Base-by-base conservation (phyloP, 352 stramenopile genomes). In the Globisporangium yorkense region DNA sequence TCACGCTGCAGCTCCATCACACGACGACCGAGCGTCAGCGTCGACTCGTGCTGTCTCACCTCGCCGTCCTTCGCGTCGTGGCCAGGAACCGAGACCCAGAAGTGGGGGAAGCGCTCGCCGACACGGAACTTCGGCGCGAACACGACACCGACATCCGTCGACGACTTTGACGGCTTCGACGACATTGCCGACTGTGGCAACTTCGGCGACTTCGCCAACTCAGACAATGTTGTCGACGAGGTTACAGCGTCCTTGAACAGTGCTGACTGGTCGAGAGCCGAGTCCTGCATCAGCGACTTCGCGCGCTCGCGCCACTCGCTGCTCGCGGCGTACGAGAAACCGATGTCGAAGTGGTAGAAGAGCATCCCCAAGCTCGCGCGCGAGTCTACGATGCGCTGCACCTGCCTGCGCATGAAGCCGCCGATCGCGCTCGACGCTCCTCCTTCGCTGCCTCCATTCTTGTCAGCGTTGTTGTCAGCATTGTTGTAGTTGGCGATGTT, bases 261-360 rank as follows among this genome's bases (percentile, higher is more conserved):
- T 45, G 70, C 78, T 18, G 80, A 87, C 16, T 65, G 56, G 44
- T 89, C 68, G 16, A 91, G 57, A 5, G 73, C 66, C 12, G 65
- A 35, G 55, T 90, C 84, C 56, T 79, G 54, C 79, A 92, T 86
- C 27, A 90, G 71, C 57, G 72, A 58, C 37, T 80, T 80, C 1
- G 80, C 79, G 5, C 67, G 67, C 12, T 54, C 12, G 3, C 51
- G 55, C 77, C 84, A 91, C 18, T 54, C 58, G 31, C 55, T n/a
- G 5, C 31, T 57, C n/a, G 65, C 57, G 41, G 80, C 62, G 63
- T 93, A 94, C 27, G 81, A 88, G 56, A 87, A 92, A 1, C 85
- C 85, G 60, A 93, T 84, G 62, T 94, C 85, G 49, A 91, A 92
- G 52, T 92, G 71, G 68, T 91, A 93, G 62, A 94, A 94, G 44